Conservation (phyloP, 78 protist species). For the Andalucia godoyi region DNA sequence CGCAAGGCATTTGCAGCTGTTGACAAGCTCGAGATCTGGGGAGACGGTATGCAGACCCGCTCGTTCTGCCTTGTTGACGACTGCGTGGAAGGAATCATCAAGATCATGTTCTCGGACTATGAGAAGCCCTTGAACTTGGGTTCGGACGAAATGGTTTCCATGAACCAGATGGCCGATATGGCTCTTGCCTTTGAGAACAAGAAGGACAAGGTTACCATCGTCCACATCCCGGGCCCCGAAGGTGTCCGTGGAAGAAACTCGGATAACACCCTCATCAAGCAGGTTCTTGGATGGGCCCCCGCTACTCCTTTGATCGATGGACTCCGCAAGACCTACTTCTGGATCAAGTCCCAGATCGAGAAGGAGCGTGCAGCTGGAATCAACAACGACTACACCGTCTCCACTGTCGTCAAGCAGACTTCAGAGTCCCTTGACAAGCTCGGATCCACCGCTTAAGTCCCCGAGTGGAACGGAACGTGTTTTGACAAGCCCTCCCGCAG, state of each 20-base stretch:
- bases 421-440: conserved; percentile 15
- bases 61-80: conserved; percentile 61
- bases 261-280: conserved; percentile 54
- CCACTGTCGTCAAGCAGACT: conserved; percentile 8
- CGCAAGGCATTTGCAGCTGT: conserved; percentile 39
- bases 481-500: too few species aligned
- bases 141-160: conserved; percentile 50
- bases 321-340: conserved; percentile 33
- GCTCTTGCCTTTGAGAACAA: conserved; percentile 16
- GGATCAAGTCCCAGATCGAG: conserved; percentile 31
- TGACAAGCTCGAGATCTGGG: conserved; percentile 68
- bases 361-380: conserved; percentile 1
- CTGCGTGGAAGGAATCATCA: conserved; percentile 47
- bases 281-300: conserved; percentile 69
- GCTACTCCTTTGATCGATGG: conserved; percentile 44
- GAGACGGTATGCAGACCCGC: conserved; percentile 74
- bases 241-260: conserved; percentile 80
- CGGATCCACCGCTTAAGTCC: too few species aligned
- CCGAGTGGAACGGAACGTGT: too few species aligned
- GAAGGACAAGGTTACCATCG: conserved; percentile 17
- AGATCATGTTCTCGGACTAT: conserved; percentile 37
- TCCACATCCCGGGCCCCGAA: conserved; percentile 72
- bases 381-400: neutral
- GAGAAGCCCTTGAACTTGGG: conserved; percentile 63
- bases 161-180: conserved; percentile 59